Conservation (phyloP, 2,329 filamentous ascomycete species). For the Colletotrichum coccodes region DNA sequence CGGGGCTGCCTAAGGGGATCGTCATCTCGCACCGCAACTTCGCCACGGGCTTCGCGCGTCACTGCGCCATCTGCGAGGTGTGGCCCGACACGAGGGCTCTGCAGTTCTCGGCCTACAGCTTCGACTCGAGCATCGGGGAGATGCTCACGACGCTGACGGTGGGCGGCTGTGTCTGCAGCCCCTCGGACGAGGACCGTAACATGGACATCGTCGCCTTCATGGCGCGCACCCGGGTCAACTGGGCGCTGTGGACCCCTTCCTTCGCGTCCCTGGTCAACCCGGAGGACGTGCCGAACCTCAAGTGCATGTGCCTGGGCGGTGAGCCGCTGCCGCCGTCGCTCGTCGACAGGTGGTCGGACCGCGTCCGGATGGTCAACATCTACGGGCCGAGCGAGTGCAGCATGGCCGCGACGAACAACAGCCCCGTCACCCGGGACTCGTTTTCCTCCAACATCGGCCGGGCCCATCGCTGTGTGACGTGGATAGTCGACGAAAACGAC, state of each 20-base stretch:
- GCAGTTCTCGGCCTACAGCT: slow-evolving; percentile 63
- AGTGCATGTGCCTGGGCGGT: slow-evolving; percentile 44
- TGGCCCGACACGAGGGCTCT: slow-evolving; percentile 37
- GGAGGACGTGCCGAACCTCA: slow-evolving; percentile 45
- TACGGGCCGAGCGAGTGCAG: slow-evolving; percentile 40
- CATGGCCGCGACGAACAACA: neutral
- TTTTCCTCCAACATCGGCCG: neutral
- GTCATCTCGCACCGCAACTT: neutral
- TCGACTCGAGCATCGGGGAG: slow-evolving; percentile 63
- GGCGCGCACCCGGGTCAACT: slow-evolving; percentile 58
- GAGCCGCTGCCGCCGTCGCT: slow-evolving; percentile 37
- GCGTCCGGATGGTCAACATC: slow-evolving; percentile 34
- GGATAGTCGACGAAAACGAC: neutral
- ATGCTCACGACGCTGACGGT: slow-evolving; percentile 61
- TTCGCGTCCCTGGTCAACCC: slow-evolving; percentile 58
- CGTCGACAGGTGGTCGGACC: slow-evolving; percentile 34
- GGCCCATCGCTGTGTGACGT: neutral
- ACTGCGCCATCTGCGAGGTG: neutral
- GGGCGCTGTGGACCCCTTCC: slow-evolving; percentile 66
- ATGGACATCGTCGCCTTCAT: slow-evolving; percentile 61
- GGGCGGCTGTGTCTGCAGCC: slow-evolving; percentile 70
- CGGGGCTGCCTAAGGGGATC: neutral
- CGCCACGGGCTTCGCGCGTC: neutral
- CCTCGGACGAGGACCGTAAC: slow-evolving; percentile 58
- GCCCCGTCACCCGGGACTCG: neutral